phyloP scores from a whole-genome alignment of 2,329 filamentous ascomycete genomes.

The Colletotrichum lindemuthianum region DNA sequence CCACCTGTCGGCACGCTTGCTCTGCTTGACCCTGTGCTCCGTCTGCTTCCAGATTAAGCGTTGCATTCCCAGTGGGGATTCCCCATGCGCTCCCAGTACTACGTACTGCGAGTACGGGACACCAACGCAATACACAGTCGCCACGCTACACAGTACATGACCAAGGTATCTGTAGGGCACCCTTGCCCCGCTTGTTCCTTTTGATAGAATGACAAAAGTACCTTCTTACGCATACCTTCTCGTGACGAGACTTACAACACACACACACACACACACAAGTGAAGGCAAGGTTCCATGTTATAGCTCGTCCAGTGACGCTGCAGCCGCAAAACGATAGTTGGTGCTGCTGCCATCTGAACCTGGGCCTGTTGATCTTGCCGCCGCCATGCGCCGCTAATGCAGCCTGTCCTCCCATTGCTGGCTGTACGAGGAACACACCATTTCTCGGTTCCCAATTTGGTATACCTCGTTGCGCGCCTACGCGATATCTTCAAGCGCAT shows the following conservation, averaged over 20 bases:
- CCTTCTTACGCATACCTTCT: too few relatives aligned
- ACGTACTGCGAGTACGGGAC: too few relatives aligned
- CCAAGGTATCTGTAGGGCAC: too few relatives aligned
- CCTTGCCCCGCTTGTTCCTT: too few relatives aligned
- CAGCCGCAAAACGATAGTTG: conserved; percentile 29
- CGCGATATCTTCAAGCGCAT: background rate
- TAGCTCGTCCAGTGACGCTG: background rate
- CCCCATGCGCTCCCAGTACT: background rate
- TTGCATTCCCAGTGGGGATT: conserved; percentile 11
- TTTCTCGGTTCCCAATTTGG: background rate
- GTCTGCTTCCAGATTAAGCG: conserved; percentile 30
- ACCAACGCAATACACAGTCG: too few relatives aligned
- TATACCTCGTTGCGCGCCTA: background rate
- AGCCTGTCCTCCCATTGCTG: conserved; percentile 3
- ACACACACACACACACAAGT: too few relatives aligned
- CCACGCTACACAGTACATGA: too few relatives aligned
- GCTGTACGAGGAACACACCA: background rate
- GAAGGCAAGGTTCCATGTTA: too few relatives aligned
- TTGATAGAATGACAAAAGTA: background rate
- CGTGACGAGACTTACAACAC: too few relatives aligned
- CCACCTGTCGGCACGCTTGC: conserved; percentile 21
- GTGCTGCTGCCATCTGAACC: background rate
- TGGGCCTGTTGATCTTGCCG: conserved; percentile 18
- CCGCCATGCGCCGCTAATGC: conserved; percentile 10
- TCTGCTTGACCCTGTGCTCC: conserved; percentile 26